A percentile compares a stretch with the other conserved stretches of the same genome.
These are phyloP conservation scores for Termitomyces titanicus DNA, from an alignment of 768 basidiomycete species.

Conservation along the genomic window DNA sequence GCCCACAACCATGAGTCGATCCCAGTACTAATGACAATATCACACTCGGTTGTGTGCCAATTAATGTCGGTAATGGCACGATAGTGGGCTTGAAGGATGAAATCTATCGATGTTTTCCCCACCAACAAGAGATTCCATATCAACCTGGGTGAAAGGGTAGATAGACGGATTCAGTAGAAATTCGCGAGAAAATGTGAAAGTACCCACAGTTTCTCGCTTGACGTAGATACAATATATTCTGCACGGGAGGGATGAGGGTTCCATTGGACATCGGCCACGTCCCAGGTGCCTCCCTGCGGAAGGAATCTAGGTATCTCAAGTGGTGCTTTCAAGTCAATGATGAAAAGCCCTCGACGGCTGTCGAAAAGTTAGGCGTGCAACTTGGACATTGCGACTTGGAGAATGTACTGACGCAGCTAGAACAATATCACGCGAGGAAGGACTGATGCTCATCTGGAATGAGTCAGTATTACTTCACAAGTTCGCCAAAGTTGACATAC, in stretches of 20 bases:
- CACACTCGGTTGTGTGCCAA: constrained; percentile 86
- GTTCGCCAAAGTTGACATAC: constrained; percentile 39
- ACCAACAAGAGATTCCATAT: constrained; percentile 89
- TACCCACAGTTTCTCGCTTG: constrained; percentile 79
- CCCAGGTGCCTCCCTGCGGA: constrained; percentile 96
- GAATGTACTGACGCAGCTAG: constrained; percentile 65
- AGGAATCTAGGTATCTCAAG: constrained; percentile 87
- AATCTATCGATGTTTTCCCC: constrained; percentile 77
- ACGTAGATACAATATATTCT: constrained; percentile 85
- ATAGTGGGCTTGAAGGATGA: constrained; percentile 85
- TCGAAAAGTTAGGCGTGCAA: background rate
- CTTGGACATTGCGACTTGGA: background rate
- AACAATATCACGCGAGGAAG: constrained; percentile 82
- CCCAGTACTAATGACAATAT: constrained; percentile 84
- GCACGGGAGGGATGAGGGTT: constrained; percentile 76
- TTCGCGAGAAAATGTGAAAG: background rate
- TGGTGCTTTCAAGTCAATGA: constrained; percentile 90
- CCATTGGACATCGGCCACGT: constrained; percentile 92
- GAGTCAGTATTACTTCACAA: constrained; percentile 6
- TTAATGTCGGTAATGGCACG: constrained; percentile 98
- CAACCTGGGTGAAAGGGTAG: constrained; percentile 40
- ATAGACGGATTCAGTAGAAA: background rate
- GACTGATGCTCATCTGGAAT: constrained; percentile 87
- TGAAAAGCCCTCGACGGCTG: constrained; percentile 86
- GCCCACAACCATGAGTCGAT: constrained; percentile 94